A percentile compares a stretch with the other conserved stretches of the same genome.
phyloP scores from a whole-genome alignment of 2,329 filamentous ascomycete species.

The Huntiella omanensis region DNA sequence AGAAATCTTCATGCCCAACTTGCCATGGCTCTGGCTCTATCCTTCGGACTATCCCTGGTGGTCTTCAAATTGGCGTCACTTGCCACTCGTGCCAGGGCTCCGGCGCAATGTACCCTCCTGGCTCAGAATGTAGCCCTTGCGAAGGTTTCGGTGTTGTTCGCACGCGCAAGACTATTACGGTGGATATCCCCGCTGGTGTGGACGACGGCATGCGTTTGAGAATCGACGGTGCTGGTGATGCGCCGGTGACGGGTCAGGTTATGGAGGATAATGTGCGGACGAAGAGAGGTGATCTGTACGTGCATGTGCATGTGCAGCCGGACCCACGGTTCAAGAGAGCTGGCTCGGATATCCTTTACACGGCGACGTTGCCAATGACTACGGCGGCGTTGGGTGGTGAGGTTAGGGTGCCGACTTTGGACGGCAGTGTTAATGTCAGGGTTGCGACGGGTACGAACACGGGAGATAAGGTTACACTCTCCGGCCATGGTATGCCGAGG shows the following conservation, averaged over 20 bases:
- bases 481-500: constrained; percentile 87
- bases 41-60: constrained; percentile 76
- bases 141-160: constrained; percentile 66
- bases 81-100: constrained; percentile 66
- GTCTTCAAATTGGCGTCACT: constrained; percentile 89
- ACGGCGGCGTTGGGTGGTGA: constrained; percentile 86
- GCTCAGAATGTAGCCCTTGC: constrained; percentile 65
- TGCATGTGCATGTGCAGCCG: constrained; percentile 73
- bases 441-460: constrained; percentile 81
- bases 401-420: constrained; percentile 72
- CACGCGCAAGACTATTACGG: constrained; percentile 62
- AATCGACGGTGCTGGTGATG: constrained; percentile 72
- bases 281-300: constrained; percentile 75
- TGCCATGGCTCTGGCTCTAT: constrained; percentile 77
- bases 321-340: constrained; percentile 78
- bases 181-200: constrained; percentile 88
- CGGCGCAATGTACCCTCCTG: constrained; percentile 56
- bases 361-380: constrained; percentile 74
- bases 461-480: constrained; percentile 75
- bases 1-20: constrained; percentile 51
- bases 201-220: constrained; percentile 91
- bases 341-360: constrained; percentile 84
- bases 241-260: constrained; percentile 55
- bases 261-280: constrained; percentile 38
- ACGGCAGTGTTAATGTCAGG: constrained; percentile 77